phyloP scores from a whole-genome alignment of 768 basidiomycete species.

The Rhodotorula paludigena region DNA sequence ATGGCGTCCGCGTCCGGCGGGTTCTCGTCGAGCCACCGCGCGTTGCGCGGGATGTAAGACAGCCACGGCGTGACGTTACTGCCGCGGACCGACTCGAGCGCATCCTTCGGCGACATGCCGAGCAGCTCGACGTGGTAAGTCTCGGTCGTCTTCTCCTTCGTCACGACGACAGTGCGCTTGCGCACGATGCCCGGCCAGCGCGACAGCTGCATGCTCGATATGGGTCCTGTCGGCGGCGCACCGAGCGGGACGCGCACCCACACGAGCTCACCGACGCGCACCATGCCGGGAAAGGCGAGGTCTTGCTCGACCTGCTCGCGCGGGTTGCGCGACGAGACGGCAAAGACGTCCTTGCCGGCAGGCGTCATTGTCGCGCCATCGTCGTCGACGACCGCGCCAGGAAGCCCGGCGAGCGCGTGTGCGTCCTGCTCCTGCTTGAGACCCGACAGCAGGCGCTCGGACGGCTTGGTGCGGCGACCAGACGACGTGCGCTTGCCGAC shows the following conservation, averaged over 20 bases:
- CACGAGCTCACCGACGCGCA: conserved; percentile 32
- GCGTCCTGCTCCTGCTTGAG: background rate
- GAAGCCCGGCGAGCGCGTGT: background rate
- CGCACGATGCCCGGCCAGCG: conserved; percentile 36
- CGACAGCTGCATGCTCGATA: conserved; percentile 13
- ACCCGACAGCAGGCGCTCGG: background rate
- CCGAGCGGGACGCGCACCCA: conserved; percentile 32
- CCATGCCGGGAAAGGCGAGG: background rate
- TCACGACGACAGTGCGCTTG: background rate
- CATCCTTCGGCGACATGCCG: background rate
- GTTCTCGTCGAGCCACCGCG: conserved; percentile 2
- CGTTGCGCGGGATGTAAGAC: conserved; percentile 15
- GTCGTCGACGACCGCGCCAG: background rate
- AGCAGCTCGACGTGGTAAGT: conserved; percentile 25
- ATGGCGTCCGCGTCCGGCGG: background rate
- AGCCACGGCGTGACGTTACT: conserved; percentile 25
- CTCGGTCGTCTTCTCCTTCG: background rate
- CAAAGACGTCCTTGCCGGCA: background rate
- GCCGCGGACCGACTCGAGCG: conserved; percentile 3
- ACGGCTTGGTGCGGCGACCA: background rate
- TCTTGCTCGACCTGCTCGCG: conserved; percentile 14
- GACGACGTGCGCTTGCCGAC: conserved; percentile 6
- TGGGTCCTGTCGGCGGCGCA: conserved; percentile 1
- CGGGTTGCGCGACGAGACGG: background rate
- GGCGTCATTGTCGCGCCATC: conserved; percentile 8